phyloP scores from a whole-genome alignment of 352 stramenopile genomes.

The Halophytophthora polymorphica region DNA sequence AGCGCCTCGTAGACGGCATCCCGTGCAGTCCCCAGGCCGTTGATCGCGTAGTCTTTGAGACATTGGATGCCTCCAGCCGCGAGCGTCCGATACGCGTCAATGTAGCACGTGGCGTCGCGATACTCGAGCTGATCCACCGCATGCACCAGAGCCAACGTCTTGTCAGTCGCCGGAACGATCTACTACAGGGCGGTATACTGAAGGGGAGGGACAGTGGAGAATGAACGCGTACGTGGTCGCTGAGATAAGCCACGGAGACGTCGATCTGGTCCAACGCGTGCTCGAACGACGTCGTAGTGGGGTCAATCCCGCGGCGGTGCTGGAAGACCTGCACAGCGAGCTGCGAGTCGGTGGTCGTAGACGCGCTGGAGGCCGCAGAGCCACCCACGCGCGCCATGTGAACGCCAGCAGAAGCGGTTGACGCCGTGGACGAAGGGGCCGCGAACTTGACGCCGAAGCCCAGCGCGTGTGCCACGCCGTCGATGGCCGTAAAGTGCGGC shows the following conservation, averaged over 20 bases:
- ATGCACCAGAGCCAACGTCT: conserved; percentile 5
- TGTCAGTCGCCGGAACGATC: background rate
- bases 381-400: conserved; percentile 15
- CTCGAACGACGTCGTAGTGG: conserved; percentile 56
- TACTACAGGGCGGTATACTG: too few species aligned
- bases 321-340: conserved; percentile 73
- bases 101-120: conserved; percentile 65
- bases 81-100: conserved; percentile 70
- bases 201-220: too few species aligned
- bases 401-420: conserved; percentile 1
- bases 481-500: conserved; percentile 72
- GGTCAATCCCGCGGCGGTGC: conserved; percentile 69
- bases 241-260: conserved; percentile 54
- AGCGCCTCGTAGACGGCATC: conserved; percentile 63
- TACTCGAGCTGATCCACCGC: conserved; percentile 48
- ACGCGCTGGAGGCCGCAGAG: background rate
- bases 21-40: conserved; percentile 56
- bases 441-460: conserved; percentile 75
- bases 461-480: conserved; percentile 45
- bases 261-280: conserved; percentile 73
- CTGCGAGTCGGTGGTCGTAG: conserved; percentile 2
- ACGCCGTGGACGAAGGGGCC: conserved; percentile 18
- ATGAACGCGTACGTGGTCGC: conserved; percentile 50
- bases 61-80: conserved; percentile 57
- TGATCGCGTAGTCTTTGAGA: conserved; percentile 72